A percentile compares a stretch with the other conserved stretches of the same genome.
phyloP scores from a whole-genome alignment of 164 flowering plant genomes.

The Sedum album region DNA sequence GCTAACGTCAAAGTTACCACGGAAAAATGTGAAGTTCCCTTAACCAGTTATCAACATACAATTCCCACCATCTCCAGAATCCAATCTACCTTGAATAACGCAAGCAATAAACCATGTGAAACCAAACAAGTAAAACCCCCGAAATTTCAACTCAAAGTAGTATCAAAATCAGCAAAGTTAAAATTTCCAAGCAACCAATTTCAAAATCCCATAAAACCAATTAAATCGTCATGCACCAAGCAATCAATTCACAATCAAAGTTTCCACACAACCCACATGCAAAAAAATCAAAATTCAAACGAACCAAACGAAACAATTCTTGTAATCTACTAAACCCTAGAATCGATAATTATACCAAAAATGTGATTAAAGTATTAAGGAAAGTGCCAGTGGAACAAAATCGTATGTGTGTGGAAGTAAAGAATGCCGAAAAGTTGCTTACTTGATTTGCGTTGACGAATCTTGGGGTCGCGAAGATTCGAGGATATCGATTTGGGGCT shows the following conservation, averaged over 20 bases:
- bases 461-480: background rate
- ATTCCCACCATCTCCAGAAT: background rate
- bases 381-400: background rate
- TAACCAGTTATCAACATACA: background rate
- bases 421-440: background rate
- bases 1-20: background rate
- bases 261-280: background rate
- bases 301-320: background rate
- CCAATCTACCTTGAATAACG: background rate
- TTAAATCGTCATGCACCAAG: conserved; percentile 3
- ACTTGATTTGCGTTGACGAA: background rate
- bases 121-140: background rate
- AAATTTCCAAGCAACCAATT: background rate
- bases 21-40: background rate
- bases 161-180: background rate
- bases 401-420: background rate
- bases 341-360: background rate
- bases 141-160: background rate
- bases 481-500: background rate
- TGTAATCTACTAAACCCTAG: conserved; percentile 1
- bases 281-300: background rate
- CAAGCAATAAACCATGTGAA: background rate
- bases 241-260: background rate
- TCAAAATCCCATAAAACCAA: background rate
- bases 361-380: background rate